Evolutionary conservation across 768 basidiomycete genomes (phyloP), one percentile per base, ranked within the genome.

Genomic region (Austroboletus festivus): DNA sequence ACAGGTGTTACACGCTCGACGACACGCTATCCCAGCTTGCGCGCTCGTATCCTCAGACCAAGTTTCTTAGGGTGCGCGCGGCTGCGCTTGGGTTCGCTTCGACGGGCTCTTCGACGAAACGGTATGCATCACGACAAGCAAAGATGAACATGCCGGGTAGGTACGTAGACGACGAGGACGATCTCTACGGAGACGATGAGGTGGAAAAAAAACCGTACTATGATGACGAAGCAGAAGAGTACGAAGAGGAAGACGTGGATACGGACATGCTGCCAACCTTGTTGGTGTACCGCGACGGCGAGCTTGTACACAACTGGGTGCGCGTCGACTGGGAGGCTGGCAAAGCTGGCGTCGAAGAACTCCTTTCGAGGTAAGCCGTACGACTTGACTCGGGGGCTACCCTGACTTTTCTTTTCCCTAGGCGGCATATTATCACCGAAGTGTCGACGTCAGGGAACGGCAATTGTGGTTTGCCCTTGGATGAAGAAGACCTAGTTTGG

Each of bases 251-350:
- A 43, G 68, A 81, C 23, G 82, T 89, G 35, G 88, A 90, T 57
- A 77, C 83, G 4, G 88, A 90, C 61, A 80, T 90, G 75, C 73
- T 90, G 22, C 88, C 89, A 0, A 89, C 88, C 1, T 64, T 89
- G 60, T 75, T 89, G 12, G 85, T 87, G 4, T 91, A 91, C 57
- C 84, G 82, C 16, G 82, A 79, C 48, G 88, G 89, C 16, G 81
- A 89, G 52, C 78, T 92, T n/a, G 80, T 89, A n/a, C 79, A 89
- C 57, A 88, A 87, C 42, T 92, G 89, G 89, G 85, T 92, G 9
- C 75, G 89, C 21, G 88, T 91, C 4, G 89, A 92, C 63, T 91
- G 88, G 89, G 88, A 89, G 63, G 86, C 85, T 0, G 83, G 82
- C 12, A 60, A 69, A 28, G 76, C 75, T n/a, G 85, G 82, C 21